Base-by-base conservation (phyloP, 257 asterid genomes). In the Jasminum sambac region DNA sequence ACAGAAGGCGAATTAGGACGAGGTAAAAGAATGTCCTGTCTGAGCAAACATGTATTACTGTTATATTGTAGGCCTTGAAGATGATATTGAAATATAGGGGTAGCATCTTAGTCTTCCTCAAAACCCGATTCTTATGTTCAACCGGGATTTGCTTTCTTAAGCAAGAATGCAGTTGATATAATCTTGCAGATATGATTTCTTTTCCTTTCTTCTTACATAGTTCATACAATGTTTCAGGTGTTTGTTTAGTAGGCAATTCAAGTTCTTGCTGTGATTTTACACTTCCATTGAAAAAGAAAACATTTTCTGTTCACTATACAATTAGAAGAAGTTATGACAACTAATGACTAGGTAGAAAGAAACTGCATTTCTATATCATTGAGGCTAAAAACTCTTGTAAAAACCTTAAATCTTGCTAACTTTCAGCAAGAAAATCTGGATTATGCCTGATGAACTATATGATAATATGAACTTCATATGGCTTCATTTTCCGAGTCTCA, bases 41-140 rank as follows among this genome's bases (percentile, higher is more conserved):
- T 8, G 69, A 68, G 46, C 30, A 71, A 16, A 37, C 61, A 14
- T 66, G 77, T 71, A 64, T 68, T 68, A 43, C 19, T 50, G 12
- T 46, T 60, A 60, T 61, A 14, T 42, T 2, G 30, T 36, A 67
- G 72, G 72, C 37, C 65, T 59, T 50, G 71, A 75, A 52, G 72
- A 41, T 39, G 46, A 10, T 66, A 72, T 37, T 65, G 70, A 50
- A 60, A 42, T 71, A 37, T 11, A 55, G 65, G 40, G 67, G 69
- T 66, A 64, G 70, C 59, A 69, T 52, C 57, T 67, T 44, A 34
- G 58, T 40, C 62, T 55, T 21, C 34, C 62, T 19, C 62, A 19
- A 23, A 10, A 23, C 9, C 19, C 16, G 34, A 23, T 55, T 55
- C 62, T 21, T 55, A 12, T 19, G 2, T 19, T 55, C 14, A 7